A percentile compares a stretch with the other conserved stretches of the same genome.
Evolutionary conservation across 73 alveolate species (phyloP).

Genomic region (Symbiodinium natans): DNA sequence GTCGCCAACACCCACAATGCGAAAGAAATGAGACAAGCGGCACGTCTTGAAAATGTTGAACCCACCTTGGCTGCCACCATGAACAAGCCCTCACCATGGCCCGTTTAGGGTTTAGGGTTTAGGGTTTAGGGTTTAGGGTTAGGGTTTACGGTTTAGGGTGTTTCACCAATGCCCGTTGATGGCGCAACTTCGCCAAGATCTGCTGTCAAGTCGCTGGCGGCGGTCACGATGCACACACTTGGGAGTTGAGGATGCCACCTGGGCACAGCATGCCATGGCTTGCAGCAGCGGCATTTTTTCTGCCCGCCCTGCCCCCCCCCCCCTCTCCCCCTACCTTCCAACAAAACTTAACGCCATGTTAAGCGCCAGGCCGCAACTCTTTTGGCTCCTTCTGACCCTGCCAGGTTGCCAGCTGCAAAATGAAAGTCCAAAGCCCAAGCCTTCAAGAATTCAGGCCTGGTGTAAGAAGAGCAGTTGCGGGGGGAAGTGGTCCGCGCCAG

Average conservation of each 20-base stretch:
- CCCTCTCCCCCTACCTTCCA: neutral
- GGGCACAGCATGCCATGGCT: neutral
- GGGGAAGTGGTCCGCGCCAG: slow-evolving; percentile 96
- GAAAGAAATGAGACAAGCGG: neutral
- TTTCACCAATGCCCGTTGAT: too few species aligned
- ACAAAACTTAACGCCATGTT: neutral
- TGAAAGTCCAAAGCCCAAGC: neutral
- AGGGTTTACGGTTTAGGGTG: neutral
- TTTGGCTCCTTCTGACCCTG: slow-evolving; percentile 98
- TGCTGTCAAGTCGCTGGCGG: slow-evolving; percentile 61
- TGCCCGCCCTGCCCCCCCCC: slow-evolving; percentile 22
- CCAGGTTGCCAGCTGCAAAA: neutral
- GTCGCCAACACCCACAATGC: too few species aligned
- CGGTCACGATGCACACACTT: slow-evolving; percentile 77
- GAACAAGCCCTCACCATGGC: neutral
- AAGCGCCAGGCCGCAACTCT: slow-evolving; percentile 94
- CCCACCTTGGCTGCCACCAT: slow-evolving; percentile 18
- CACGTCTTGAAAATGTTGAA: slow-evolving; percentile 89
- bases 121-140: too few species aligned
- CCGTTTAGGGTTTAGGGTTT: neutral
- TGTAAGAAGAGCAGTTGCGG: slow-evolving; percentile 98
- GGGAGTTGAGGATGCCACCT: slow-evolving; percentile 95
- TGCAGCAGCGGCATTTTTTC: neutral
- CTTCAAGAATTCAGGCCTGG: slow-evolving; percentile 48
- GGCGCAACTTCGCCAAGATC: neutral